A percentile compares a stretch with the other conserved stretches of the same genome.
These are phyloP conservation scores for Grosmannia clavigera DNA, from an alignment of 2,329 filamentous ascomycete genomes.

Conservation along the genomic window DNA sequence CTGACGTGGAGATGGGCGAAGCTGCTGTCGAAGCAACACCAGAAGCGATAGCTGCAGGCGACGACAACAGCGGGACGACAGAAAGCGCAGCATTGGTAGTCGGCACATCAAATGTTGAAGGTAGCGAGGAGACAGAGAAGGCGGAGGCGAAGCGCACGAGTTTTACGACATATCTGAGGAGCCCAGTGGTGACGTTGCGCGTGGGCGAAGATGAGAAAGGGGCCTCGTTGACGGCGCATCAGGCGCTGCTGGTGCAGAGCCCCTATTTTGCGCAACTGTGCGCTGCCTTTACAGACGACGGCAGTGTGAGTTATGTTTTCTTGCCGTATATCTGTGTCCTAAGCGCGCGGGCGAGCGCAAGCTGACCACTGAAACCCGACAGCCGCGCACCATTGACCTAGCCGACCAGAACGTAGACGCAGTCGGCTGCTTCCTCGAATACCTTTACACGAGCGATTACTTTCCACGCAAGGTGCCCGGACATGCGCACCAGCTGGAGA, in stretches of 20 bases:
- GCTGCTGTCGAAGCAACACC: not conserved
- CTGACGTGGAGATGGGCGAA: slow-evolving; percentile 1
- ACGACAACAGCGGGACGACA: not conserved
- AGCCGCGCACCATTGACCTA: slow-evolving; percentile 58
- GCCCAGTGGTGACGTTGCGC: slow-evolving; percentile 56
- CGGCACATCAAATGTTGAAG: not conserved
- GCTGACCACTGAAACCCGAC: not conserved
- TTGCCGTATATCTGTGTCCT: no score
- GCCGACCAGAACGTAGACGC: slow-evolving; percentile 56
- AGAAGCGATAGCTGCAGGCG: not conserved
- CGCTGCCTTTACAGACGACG: slow-evolving; percentile 46
- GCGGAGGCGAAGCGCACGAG: slow-evolving; percentile 19
- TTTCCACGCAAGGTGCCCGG: slow-evolving; percentile 58
- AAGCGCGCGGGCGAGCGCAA: not conserved
- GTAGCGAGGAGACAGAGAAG: not conserved
- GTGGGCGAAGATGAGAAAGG: slow-evolving; percentile 43
- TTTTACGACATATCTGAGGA: slow-evolving; percentile 51
- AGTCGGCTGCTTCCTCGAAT: slow-evolving; percentile 70
- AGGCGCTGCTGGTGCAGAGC: slow-evolving; percentile 61
- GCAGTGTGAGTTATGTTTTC: slow-evolving; percentile 32
- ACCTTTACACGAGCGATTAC: slow-evolving; percentile 76
- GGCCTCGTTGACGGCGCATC: slow-evolving; percentile 59
- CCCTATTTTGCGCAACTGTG: slow-evolving; percentile 60
- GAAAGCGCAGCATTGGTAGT: not conserved
- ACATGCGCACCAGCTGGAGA: slow-evolving; percentile 51